Base-by-base conservation (phyloP, 1,139 yeast genomes). In the Sugiyamaella neomexicana region DNA sequence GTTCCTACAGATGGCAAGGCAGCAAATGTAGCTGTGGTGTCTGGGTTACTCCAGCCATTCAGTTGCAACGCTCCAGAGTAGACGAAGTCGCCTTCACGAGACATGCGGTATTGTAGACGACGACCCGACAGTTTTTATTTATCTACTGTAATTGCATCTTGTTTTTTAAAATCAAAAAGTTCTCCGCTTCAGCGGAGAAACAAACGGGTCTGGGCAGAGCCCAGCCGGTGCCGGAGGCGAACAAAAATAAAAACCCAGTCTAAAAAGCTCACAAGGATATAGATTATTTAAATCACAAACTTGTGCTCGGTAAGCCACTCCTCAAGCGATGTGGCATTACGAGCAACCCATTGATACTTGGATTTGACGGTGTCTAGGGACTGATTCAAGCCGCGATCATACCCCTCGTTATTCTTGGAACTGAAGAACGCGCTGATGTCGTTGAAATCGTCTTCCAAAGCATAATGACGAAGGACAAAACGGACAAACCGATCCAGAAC, bases 1-100 rank as follows among this genome's bases (percentile, higher is more conserved):
- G 99, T 5, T 91, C 90, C 0, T 93, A 90, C 67, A 83, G 86
- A 59, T 93, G 99, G 99, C 88, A 85, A 67, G 99, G 99, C 0
- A 83, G 91, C 4, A 76, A 95, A 61, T 93, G 99, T 68, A 83
- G 95, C 55, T 93, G 99, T 72, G 97, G 98, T 1, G 82, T 82
- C 63, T 93, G 99, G 99, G 85, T 93, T 76, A 80, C 89, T 5
- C 99, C 99, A 0, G 96, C 96, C 1, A 80, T 95, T 58, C 90
- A 88, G 68, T 69, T 93, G 50, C 93, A 85, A 68, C 75, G 85
- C 40, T 85, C 91, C 2, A 87, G 89, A 67, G 93, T 89, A 5
- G 97, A 91, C 67, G 81, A 80, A 57, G 77, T 87, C 59, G 55
- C 60, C 51, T 38, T 52, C 13, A 46, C 51, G 4, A 37, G 53